Evolutionary conservation across 2,329 filamentous ascomycete genomes (phyloP).

Genomic region (Trichoderma aggressivum): DNA sequence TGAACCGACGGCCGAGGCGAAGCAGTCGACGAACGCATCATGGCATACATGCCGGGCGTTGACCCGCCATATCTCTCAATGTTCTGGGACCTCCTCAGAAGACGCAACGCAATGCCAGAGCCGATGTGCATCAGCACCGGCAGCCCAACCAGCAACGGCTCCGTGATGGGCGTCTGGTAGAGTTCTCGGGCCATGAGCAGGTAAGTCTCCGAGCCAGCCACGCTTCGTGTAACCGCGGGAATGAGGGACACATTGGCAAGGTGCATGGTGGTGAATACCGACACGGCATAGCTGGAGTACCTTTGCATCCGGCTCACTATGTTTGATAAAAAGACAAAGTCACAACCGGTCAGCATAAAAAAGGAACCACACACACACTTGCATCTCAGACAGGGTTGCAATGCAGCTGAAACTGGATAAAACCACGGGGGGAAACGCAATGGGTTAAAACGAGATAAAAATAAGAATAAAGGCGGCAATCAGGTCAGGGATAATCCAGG

Average conservation of each 20-base stretch:
- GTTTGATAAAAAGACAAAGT: neutral
- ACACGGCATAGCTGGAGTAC: slow-evolving; percentile 85
- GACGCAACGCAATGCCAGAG: slow-evolving; percentile 72
- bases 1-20: slow-evolving; percentile 28
- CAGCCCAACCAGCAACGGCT: slow-evolving; percentile 73
- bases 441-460: neutral
- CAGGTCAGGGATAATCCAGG: neutral
- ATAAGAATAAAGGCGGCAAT: neutral
- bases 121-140: slow-evolving; percentile 73
- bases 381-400: neutral
- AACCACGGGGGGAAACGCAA: neutral
- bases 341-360: slow-evolving; percentile 4
- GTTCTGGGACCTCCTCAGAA: slow-evolving; percentile 70
- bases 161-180: slow-evolving; percentile 79
- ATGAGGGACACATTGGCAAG: slow-evolving; percentile 78
- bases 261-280: slow-evolving; percentile 72
- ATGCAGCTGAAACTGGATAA: neutral
- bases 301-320: slow-evolving; percentile 63
- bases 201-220: slow-evolving; percentile 75
- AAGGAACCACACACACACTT: neutral
- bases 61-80: slow-evolving; percentile 72
- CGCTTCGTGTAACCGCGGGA: slow-evolving; percentile 69
- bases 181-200: slow-evolving; percentile 87
- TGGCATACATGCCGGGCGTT: slow-evolving; percentile 48
- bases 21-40: slow-evolving; percentile 31